Percentiles rank a stretch among this genome's conserved stretches.
Evolutionary conservation across 1,139 yeast genomes (phyloP).

Genomic region (Suhomyces guaymorum): DNA sequence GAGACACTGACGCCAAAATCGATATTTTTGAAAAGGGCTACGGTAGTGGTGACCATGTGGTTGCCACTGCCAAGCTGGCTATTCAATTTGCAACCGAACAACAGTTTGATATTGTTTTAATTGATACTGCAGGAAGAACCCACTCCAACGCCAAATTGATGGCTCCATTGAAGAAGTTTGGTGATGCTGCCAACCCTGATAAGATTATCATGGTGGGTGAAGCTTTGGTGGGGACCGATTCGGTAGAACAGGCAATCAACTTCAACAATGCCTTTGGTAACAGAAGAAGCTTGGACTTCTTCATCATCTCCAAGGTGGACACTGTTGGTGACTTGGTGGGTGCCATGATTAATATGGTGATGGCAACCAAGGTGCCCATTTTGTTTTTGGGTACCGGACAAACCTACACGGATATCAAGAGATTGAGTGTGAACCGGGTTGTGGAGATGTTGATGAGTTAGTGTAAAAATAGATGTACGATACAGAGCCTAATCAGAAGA

Average conservation of each 20-base stretch:
- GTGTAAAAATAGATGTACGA: slow-evolving; percentile 1
- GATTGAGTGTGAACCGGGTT: slow-evolving; percentile 91
- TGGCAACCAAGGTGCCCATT: slow-evolving; percentile 94
- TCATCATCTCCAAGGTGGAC: slow-evolving; percentile 92
- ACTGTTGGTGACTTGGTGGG: slow-evolving; percentile 98
- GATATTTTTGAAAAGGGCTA: slow-evolving; percentile 93
- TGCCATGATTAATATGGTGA: slow-evolving; percentile 96
- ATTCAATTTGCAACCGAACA: slow-evolving; percentile 69
- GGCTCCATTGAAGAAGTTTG: slow-evolving; percentile 95
- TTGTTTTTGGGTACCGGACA: slow-evolving; percentile 96
- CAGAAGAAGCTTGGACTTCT: slow-evolving; percentile 78
- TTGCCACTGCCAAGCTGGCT: slow-evolving; percentile 93
- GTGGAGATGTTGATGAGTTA: slow-evolving; percentile 74
- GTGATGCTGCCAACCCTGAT: slow-evolving; percentile 93
- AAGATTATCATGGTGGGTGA: slow-evolving; percentile 98
- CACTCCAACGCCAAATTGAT: slow-evolving; percentile 93
- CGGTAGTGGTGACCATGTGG: slow-evolving; percentile 92
- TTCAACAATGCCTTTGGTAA: slow-evolving; percentile 93
- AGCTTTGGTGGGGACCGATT: slow-evolving; percentile 95
- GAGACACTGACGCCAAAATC: slow-evolving; percentile 54
- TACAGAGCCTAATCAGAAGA: background rate
- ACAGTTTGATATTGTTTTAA: slow-evolving; percentile 76
- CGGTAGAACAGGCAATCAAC: slow-evolving; percentile 92
- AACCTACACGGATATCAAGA: slow-evolving; percentile 90
- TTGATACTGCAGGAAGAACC: slow-evolving; percentile 97